Evolutionary conservation across 1,139 yeast genomes (phyloP), one percentile per base, ranked within the genome.

Genomic region (Sugiyamaella xylanicola): DNA sequence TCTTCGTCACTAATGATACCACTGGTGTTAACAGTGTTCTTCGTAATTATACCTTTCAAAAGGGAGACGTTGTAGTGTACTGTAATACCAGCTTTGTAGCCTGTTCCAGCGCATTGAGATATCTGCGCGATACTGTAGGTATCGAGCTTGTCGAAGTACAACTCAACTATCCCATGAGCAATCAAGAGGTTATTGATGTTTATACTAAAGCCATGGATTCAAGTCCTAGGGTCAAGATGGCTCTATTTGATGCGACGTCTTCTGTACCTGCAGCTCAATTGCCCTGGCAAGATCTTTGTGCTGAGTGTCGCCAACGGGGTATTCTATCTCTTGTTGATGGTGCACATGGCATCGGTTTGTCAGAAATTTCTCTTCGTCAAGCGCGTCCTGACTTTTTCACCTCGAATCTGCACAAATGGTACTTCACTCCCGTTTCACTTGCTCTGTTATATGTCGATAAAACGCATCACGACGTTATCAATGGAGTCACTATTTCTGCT

Each of bases 371-470:
- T 56, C 65, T 85, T 51, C 63, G 65, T 0, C 64, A 67, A 1
- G 70, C 81, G 19, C 66, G 75, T 52, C 89, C 92, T 0, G 91
- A 85, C 64, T 86, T 84, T 65, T 80, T 77, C 63, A 77, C 80
- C 15, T 72, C 86, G 41, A 86, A 86, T 64, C 72, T 85, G 35
- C 92, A 87, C 74, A 87, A 87, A 66, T 86, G 92, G 92, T 73
- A 77, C 47, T 83, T 67, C 60, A 77, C 77, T 20, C 88, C 91
- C 1, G 73, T 83, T 50, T 82, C 84, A 0, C 77, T 80, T 61
- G 86, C 88, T 0, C 73, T 84, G 19, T 67, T 87, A 50, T 86
- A 86, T 63, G 87, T 82, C 7, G 78, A 79, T 59, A 75, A 77
- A 2, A 72, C 75, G 55, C 80, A 78, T 64, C 89, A 84, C 56